Evolutionary conservation across 306 rosid genomes (phyloP).

Genomic region (Malus domestica): DNA sequence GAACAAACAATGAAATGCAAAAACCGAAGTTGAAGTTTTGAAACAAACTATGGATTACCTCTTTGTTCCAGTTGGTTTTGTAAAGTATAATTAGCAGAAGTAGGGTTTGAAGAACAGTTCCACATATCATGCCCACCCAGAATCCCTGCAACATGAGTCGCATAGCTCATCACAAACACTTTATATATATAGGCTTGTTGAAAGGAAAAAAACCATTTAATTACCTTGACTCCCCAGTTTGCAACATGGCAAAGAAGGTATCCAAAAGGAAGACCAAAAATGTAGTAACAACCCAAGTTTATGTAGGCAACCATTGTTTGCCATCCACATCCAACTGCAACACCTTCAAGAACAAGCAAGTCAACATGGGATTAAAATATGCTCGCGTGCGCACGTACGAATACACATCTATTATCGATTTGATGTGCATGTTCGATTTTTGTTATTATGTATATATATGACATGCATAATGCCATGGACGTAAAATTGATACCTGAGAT

Average conservation of each 20-base stretch:
- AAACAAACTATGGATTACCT: conserved; percentile 19
- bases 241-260: conserved; percentile 22
- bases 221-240: conserved; percentile 39
- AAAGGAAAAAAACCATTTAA: background rate
- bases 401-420: background rate
- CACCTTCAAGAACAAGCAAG: conserved; percentile 22
- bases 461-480: background rate
- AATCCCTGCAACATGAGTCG: conserved; percentile 23
- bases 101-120: conserved; percentile 31
- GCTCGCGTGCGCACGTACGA: background rate
- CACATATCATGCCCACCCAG: conserved; percentile 43
- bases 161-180: background rate
- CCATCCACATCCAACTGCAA: conserved; percentile 59
- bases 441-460: no score
- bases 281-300: conserved; percentile 48
- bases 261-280: conserved; percentile 52
- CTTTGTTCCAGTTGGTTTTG: conserved; percentile 47
- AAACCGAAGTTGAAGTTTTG: background rate
- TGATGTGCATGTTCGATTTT: background rate
- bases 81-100: conserved; percentile 21
- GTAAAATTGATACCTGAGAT: conserved; percentile 32
- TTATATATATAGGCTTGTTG: background rate
- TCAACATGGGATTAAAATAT: background rate
- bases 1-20: background rate
- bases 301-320: conserved; percentile 46